These are phyloP conservation scores for Naganishia liquefaciens DNA, from an alignment of 1,284 basidiomycete species.

Conservation along the genomic window DNA sequence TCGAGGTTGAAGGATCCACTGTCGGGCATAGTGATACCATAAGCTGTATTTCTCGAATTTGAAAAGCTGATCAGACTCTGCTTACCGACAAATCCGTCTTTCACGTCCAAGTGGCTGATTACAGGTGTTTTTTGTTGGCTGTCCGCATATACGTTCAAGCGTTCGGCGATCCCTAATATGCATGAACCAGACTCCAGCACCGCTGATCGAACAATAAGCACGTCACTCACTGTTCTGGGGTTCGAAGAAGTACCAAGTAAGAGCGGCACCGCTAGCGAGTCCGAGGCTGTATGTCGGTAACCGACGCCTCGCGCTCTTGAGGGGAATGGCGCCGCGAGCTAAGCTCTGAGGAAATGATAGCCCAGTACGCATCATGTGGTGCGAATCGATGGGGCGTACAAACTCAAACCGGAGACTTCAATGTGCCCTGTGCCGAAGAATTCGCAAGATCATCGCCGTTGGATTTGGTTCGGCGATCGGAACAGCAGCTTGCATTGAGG, in stretches of 20 bases:
- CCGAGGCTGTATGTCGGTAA: conserved; percentile 5
- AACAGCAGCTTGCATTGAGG: no score
- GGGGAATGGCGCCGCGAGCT: not conserved
- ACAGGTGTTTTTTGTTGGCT: conserved; percentile 6
- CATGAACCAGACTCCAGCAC: not conserved
- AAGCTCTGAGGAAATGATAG: not conserved
- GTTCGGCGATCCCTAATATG: conserved; percentile 4
- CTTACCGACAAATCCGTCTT: conserved; percentile 22
- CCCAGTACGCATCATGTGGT: not conserved
- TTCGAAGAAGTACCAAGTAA: conserved; percentile 12
- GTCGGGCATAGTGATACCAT: conserved; percentile 15
- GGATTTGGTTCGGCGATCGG: no score
- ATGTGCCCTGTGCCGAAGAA: no score
- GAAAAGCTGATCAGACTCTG: not conserved
- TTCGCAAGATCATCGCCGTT: no score
- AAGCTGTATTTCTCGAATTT: not conserved
- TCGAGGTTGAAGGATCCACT: conserved; percentile 51
- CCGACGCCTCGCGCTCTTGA: not conserved
- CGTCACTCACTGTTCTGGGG: not conserved
- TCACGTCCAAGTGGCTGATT: not conserved
- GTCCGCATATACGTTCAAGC: conserved; percentile 17
- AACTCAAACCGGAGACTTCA: no score
- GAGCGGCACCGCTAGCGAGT: conserved; percentile 8
- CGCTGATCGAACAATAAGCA: not conserved
- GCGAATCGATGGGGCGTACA: no score